Evolutionary conservation across 768 basidiomycete genomes (phyloP), one percentile per base, ranked within the genome.

Genomic region (Dioszegia crocea): DNA sequence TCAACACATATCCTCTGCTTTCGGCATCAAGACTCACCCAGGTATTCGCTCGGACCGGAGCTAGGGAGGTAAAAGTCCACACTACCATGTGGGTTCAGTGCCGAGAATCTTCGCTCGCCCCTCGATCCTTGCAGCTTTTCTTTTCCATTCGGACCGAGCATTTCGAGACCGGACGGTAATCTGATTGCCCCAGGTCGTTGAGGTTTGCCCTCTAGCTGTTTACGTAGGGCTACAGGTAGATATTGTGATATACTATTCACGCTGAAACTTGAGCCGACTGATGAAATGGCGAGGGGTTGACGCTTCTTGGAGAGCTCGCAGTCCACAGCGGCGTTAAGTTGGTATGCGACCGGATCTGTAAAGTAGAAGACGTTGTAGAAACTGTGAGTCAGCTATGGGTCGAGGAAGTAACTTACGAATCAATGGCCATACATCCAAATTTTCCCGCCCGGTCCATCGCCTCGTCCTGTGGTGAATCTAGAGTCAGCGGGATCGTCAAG

Each of bases 61-160:
- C 74, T 68, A 5, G 79, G 77, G n/a, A 80, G 66, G 60, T 71
- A 76, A 54, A 78, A 80, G 59, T 80, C 79, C 5, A 81, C 57
- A 49, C 79, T 80, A 2, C 80, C 80, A 61, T 80, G 80, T 2
- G 79, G 79, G 26, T 81, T 81, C 40, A 81, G 61, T 0, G 80
- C 80, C 10, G 70, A 71, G 62, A 81, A 80, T n/a, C 80, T 62
- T 1, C 77, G 51, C 54, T 78, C 77, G 5, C 69, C 77, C 49
- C 71, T 59, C 0, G 69, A 60, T 0, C 77, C 77, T 60, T 73
- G 63, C 2, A 78, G 59, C n/a, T 67, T 44, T 50, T 78, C 76
- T 49, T 74, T 67, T 0, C 76, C 76, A 23, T 53, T 62, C 4
- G 76, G 70, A 16, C 77, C 77, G 3, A 68, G 64, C 68, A 77